Evolutionary conservation across 345 rosid species (phyloP), one percentile per base, ranked within the genome.

Genomic region (Rubroshorea leprosula): DNA sequence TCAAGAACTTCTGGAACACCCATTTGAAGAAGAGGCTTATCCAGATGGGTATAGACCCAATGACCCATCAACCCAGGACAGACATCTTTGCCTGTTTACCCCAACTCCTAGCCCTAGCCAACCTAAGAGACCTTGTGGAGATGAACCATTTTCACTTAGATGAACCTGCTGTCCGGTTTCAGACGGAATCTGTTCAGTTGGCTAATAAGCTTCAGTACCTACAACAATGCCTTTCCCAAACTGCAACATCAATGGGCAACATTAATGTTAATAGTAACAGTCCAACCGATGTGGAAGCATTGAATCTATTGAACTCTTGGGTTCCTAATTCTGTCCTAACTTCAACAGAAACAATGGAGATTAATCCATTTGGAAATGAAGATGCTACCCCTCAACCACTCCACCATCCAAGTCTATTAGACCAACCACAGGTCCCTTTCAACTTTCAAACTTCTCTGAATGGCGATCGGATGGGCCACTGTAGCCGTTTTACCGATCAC

Each of bases 1-100:
- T 78, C 31, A 80, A 80, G 72, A 80, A 80, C 39, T 78, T 75
- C 58, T 80, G 85, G 85, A 80, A 80, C 67, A 80, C 83, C 41
- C 78, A 80, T 54, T 59, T 80, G 68, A 80, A 78, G 73, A 80
- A 78, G 74, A 80, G 77, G 69, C 70, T 83, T 62, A 78, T 83
- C 46, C 89, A 80, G 68, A 80, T 83, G 89, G 89, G 89, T 8
- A 57, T 76, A 51, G 89, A 83, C 66, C 86, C 89, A 51, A 78
- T 70, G 80, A 83, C 89, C 47, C 89, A 83, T 68, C 78, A 76
- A 59, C 89, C 89, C 15, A 80, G 86, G 74, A 80, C 82, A 0
- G 86, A 83, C 61, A 54, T 83, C 17, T 80, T 80, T 69, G 69
- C 85, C 3, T 73, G 64, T 67, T 61, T 78, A 71, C 81, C 81